Evolutionary conservation across 2,329 filamentous ascomycete genomes (phyloP).

Genomic region (Chaetomiaceae sp.): DNA sequence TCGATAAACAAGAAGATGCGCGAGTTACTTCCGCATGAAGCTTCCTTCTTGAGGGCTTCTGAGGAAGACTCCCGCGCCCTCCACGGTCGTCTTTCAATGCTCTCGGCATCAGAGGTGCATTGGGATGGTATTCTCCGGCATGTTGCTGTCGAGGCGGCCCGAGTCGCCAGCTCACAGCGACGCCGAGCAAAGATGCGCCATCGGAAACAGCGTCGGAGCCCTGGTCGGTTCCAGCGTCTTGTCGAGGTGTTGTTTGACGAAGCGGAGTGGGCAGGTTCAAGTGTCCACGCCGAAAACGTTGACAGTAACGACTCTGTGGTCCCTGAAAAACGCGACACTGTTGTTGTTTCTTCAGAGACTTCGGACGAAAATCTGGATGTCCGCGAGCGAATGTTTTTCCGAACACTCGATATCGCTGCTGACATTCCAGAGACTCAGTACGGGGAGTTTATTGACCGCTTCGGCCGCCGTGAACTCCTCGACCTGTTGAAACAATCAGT

Average conservation of each 20-base stretch:
- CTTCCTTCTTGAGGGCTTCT: background rate
- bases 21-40: background rate
- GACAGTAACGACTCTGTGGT: background rate
- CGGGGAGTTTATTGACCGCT: background rate
- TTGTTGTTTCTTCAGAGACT: background rate
- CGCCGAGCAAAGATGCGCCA: background rate
- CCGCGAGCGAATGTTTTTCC: background rate
- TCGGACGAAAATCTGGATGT: background rate
- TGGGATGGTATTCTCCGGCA: background rate
- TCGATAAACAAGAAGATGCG: too few species aligned
- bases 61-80: background rate
- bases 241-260: background rate
- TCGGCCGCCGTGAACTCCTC: background rate
- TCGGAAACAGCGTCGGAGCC: background rate
- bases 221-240: background rate
- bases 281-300: background rate
- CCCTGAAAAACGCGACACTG: background rate
- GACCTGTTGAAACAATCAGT: background rate
- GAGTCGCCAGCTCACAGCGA: background rate
- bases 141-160: background rate
- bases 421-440: background rate
- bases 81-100: background rate
- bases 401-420: background rate
- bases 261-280: background rate
- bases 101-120: background rate